Evolutionary conservation across 441 rosid genomes (phyloP).

Genomic region (Aleurites moluccanus): DNA sequence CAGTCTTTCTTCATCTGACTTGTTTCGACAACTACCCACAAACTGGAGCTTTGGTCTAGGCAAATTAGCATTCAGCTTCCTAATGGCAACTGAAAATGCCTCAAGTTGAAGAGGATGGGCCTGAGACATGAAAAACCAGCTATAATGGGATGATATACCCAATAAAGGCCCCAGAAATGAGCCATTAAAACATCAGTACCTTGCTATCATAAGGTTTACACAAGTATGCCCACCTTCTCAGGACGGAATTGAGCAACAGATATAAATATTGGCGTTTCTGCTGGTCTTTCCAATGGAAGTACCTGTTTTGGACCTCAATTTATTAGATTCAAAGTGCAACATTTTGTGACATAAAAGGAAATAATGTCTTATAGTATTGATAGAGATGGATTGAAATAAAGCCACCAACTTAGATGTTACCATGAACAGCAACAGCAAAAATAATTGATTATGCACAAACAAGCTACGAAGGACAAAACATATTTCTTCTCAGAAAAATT

Average conservation of each 20-base stretch:
- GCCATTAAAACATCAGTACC: conserved; percentile 38
- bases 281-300: conserved; percentile 71
- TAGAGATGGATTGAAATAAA: neutral
- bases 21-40: conserved; percentile 91
- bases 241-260: conserved; percentile 98
- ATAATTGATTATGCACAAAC: neutral
- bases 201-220: conserved; percentile 36
- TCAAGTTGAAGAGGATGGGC: conserved; percentile 90
- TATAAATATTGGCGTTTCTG: conserved; percentile 56
- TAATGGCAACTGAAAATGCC: conserved; percentile 66
- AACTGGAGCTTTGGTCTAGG: conserved; percentile 83
- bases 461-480: too few species aligned
- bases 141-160: conserved; percentile 13
- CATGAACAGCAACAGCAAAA: neutral
- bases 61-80: conserved; percentile 44
- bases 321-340: conserved; percentile 21
- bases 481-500: too few species aligned
- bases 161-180: conserved; percentile 26
- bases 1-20: conserved; percentile 76
- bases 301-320: conserved; percentile 41
- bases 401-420: neutral
- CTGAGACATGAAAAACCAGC: conserved; percentile 42
- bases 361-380: neutral
- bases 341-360: neutral
- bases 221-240: conserved; percentile 81